Base-by-base conservation (phyloP, 441 rosid species). In the Geranium incanum region DNA sequence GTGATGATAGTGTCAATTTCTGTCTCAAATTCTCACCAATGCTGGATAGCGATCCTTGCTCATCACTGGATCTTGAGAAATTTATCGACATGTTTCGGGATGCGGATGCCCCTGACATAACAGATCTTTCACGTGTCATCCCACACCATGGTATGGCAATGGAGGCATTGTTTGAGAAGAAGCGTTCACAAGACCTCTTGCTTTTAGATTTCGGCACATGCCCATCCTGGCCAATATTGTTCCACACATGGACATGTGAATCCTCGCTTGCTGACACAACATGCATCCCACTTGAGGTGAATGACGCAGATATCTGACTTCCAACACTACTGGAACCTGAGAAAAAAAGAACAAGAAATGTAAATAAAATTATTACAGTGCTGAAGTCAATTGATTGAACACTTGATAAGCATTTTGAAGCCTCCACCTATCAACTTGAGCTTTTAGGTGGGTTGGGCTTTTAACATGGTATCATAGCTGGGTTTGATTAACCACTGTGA, bases 101-200 rank as follows among this genome's bases (percentile, higher is more conserved):
- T 39, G 69, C 36, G 3, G 71, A 13, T 69, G 78, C 19, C n/a
- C 69, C 72, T 0, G 78, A 74, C 65, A 21, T 59, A 36, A 37
- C 16, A 48, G 76, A 73, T 68, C 50, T 68, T 33, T 70, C 63
- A 55, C 68, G 66, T 36, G 74, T 72, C 52, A 77, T 69, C 66
- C 84, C 81, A 39, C 74, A 57, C 85, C 87, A 84, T 41, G 85
- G 83, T 70, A 84, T 76, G 21, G 87, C 87, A 21, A 81, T 74
- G 9, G 87, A 81, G 28, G 74, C 78, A 55, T 84, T 76, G 68
- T 77, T 55, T n/a, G 85, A 82, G 36, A 71, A 39, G 78, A 84
- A 84, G 6, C 76, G 73, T 62, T 81, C 87, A 45, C 76, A 77
- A 37, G 84, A 76, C 76, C 78, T 9, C n/a, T 39, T 69, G 72